These are phyloP conservation scores for Apophysomyces trapeziformis DNA, from an alignment of 371 early-diverging fungal species.

Conservation along the genomic window DNA sequence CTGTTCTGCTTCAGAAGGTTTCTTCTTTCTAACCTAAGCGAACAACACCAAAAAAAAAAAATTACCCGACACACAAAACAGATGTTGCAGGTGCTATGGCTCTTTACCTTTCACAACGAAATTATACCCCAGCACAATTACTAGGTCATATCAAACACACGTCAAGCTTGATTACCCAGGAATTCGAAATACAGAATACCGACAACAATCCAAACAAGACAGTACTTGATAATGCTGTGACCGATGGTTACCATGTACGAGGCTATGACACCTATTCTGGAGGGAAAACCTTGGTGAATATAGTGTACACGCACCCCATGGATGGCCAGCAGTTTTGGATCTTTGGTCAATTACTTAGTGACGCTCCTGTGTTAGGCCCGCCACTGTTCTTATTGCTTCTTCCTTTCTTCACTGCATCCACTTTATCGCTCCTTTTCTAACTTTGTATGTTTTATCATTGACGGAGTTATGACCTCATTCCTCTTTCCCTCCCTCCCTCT, in stretches of 20 bases:
- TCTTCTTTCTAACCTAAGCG: background rate
- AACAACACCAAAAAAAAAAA: background rate
- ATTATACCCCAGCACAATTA: slow-evolving; percentile 43
- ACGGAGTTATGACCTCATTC: slow-evolving; percentile 1
- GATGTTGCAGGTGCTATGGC: slow-evolving; percentile 54
- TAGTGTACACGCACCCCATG: slow-evolving; percentile 24
- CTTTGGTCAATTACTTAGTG: slow-evolving; percentile 13
- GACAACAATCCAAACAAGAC: slow-evolving; percentile 43
- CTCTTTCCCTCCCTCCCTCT: background rate
- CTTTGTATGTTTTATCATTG: background rate
- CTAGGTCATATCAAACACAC: slow-evolving; percentile 24
- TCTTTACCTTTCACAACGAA: slow-evolving; percentile 32
- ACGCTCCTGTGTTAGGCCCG: background rate
- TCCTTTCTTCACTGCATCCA: background rate
- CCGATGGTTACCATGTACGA: slow-evolving; percentile 31
- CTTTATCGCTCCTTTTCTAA: background rate
- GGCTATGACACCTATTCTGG: slow-evolving; percentile 20
- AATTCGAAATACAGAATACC: slow-evolving; percentile 40
- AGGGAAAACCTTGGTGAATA: slow-evolving; percentile 18
- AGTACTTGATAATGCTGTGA: slow-evolving; percentile 41
- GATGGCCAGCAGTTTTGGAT: slow-evolving; percentile 23
- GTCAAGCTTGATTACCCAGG: slow-evolving; percentile 33
- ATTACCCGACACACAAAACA: slow-evolving; percentile 6
- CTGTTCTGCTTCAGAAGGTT: too few relatives aligned
- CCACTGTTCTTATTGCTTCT: background rate